A percentile compares a stretch with the other conserved stretches of the same genome.
phyloP scores from a whole-genome alignment of 164 flowering plant species.

The Aristolochia californica region DNA sequence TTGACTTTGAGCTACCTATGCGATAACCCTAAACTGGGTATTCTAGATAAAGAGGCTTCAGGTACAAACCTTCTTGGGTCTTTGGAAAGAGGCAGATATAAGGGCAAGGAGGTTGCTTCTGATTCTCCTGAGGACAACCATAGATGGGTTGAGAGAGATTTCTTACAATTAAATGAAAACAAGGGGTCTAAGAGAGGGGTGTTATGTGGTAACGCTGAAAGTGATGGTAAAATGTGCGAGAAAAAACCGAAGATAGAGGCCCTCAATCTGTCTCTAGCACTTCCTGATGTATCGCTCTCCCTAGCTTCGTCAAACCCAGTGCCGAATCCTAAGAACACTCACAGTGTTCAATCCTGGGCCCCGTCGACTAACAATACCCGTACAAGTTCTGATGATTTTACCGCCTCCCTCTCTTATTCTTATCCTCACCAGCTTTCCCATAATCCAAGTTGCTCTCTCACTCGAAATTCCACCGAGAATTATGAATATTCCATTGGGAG shows the following conservation, averaged over 20 bases:
- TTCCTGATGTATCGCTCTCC: conserved; percentile 70
- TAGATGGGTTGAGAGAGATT: conserved; percentile 85
- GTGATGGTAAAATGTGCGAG: conserved; percentile 27
- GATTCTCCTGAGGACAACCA: conserved; percentile 32
- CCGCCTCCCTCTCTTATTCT: conserved; percentile 68
- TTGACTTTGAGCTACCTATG: conserved; percentile 80
- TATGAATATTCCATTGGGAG: conserved; percentile 62
- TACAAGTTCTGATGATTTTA: conserved; percentile 71
- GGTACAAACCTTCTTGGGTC: conserved; percentile 28
- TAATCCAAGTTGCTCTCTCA: conserved; percentile 91
- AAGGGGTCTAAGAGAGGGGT: conserved; percentile 33
- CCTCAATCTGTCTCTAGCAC: conserved; percentile 67
- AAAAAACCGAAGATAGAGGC: conserved; percentile 73
- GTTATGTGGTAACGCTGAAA: conserved; percentile 24
- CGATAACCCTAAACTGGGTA: conserved; percentile 46
- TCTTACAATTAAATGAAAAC: conserved; percentile 49
- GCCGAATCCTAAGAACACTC: conserved; percentile 31
- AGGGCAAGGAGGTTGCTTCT: conserved; percentile 59
- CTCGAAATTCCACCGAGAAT: conserved; percentile 69
- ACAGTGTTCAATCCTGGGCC: conserved; percentile 51
- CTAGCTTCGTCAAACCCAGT: conserved; percentile 43
- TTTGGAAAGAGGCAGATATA: conserved; percentile 25
- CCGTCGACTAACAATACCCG: conserved; percentile 53
- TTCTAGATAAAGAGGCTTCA: conserved; percentile 30
- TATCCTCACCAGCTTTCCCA: conserved; percentile 73